A percentile compares a stretch with the other conserved stretches of the same genome.
Conservation (phyloP, 208 protist species). For the Leishmania major region DNA sequence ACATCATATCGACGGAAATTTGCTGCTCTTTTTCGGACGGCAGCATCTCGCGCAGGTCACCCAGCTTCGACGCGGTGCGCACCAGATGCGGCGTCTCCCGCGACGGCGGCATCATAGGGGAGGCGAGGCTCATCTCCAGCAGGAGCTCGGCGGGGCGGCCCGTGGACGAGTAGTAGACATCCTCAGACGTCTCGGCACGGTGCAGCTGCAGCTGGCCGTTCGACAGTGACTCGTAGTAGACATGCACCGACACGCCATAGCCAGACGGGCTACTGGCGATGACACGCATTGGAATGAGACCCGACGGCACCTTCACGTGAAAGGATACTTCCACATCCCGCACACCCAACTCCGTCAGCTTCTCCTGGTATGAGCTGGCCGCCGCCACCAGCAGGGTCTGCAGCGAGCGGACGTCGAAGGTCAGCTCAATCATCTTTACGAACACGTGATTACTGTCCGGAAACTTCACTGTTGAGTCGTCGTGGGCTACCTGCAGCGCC, state of each 20-base stretch:
- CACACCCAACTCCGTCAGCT: constrained; percentile 68
- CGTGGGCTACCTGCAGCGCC: constrained; percentile 75
- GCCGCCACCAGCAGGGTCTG: constrained; percentile 50
- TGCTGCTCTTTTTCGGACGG: constrained; percentile 33
- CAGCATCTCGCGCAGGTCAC: constrained; percentile 35
- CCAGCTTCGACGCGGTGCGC: constrained; percentile 39
- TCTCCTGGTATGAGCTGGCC: constrained; percentile 62
- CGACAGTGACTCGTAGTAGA: constrained; percentile 84
- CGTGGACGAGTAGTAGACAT: constrained; percentile 41
- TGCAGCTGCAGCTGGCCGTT: constrained; percentile 55
- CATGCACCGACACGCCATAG: constrained; percentile 74
- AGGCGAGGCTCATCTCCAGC: constrained; percentile 33
- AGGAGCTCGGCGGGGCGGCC: constrained; percentile 40
- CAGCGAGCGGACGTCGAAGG: constrained; percentile 63
- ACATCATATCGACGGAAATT: neutral
- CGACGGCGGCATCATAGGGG: constrained; percentile 9
- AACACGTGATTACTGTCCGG: constrained; percentile 85
- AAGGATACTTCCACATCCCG: constrained; percentile 87
- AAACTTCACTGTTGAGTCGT: constrained; percentile 67
- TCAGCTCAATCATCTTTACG: constrained; percentile 85
- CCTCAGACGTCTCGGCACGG: constrained; percentile 74
- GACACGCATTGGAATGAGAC: constrained; percentile 85
- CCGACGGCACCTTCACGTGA: constrained; percentile 47
- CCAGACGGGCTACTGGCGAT: constrained; percentile 80
- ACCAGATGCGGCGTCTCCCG: constrained; percentile 12